Evolutionary conservation across 345 rosid genomes (phyloP), one percentile per base, ranked within the genome.

Genomic region (Mallotus nudiflorus): DNA sequence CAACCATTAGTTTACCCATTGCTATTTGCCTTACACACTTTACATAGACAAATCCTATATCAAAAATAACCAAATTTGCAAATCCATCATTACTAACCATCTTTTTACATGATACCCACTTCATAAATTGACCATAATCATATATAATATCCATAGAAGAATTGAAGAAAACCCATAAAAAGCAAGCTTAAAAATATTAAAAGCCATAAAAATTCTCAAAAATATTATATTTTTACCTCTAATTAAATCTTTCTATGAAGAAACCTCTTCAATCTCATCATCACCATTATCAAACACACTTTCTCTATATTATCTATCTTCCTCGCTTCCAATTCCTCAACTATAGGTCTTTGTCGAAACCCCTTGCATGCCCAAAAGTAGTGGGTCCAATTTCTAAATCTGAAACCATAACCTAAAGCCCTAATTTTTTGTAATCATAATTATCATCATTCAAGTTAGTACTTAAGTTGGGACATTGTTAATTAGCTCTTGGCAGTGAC

Each of bases 211-310:
- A 50, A 61, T 24, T 5, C 5, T 3, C 13, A 12, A 29, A 50
- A 5, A 9, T 14, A 15, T 6, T 8, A 22, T 3, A 24, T 6
- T 7, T 42, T n/a, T 49, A 87, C 89, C 91, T 62, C 40, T 37
- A 16, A 63, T 28, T 31, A 71, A 45, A 60, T 80, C 87, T 9
- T 91, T 96, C 45, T 79, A 84, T 2, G 97, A 88, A 62, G 96
- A 90, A 80, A 91, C 88, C 73, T 85, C 95, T 62, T 87, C 96
- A 31, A 94, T 90, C 3, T 92, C 97, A 55, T 91, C 97, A 44
- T 89, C 91, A 25, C 73, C 81, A 75, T 70, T 78, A 75, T 63
- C 31, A 31, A 9, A 33, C 49, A 62, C n/a, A 24, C 40, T 35
- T 50, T 20, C 73, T 66, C 74, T 70, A 63, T 71, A n/a, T 55